Evolutionary conservation across 2,329 filamentous ascomycete species (phyloP), one percentile per base, ranked within the genome.

Genomic region (Talaromyces atroroseus): DNA sequence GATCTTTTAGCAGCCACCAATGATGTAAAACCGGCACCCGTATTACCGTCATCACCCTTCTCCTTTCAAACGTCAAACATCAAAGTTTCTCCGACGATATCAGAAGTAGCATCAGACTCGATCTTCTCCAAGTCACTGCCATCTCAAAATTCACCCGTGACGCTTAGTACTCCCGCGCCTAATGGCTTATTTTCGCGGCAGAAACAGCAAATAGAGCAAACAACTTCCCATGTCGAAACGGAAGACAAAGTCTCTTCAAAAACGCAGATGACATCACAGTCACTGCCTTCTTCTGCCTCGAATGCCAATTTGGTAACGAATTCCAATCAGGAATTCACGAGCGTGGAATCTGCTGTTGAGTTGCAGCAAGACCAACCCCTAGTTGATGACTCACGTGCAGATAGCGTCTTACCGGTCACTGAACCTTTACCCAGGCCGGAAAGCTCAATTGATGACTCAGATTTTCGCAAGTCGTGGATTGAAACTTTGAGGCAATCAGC

Each of bases 401-500:
- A 50, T 26, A 52, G 42, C 45, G 40, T 3, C 24, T 29, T 26
- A 6, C 8, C 56, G 3, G 36, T 18, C 23, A 29, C n/a, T n/a
- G 47, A 54, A 21, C 16, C 40, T 16, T 47, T 47, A 14, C 32
- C 48, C 6, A 51, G 23, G n/a, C 32, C 56, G 21, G 51, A 54
- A 18, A 23, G 34, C 26, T 50, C 48, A n/a, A 21, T 49, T 23
- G 32, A 49, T n/a, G 44, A 56, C 21, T 44, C 53, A 18, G 49
- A 49, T 29, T 56, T 51, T 23, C 57, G 53, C 42, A 52, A 50
- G 12, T 52, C 59, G n/a, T 61, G 58, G 59, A 53, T 60, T 20
- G 52, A 61, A 36, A 47, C 46, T 21, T 50, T 60, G 40, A 63
- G 57, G 46, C 62, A 64, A 57, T 61, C 65, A 12, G 63, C 65